These are phyloP conservation scores for Cadophora gregata DNA, from an alignment of 2,329 filamentous ascomycete species.

Conservation along the genomic window DNA sequence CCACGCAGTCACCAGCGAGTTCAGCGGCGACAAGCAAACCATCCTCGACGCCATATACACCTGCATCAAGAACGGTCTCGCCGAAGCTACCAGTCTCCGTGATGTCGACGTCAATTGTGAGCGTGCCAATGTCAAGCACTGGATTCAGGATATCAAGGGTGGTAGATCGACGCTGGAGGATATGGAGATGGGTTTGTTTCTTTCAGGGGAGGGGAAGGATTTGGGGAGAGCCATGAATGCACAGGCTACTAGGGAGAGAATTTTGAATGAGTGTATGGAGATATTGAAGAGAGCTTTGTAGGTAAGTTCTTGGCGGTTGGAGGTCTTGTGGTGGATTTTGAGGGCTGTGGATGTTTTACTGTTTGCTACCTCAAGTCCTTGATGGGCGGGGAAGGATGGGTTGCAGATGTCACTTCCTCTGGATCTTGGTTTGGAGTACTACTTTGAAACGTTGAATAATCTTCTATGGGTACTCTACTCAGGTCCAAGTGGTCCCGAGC, in stretches of 20 bases:
- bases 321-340: background rate
- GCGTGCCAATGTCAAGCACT: background rate
- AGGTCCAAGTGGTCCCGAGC: too few relatives aligned
- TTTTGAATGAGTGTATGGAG: background rate
- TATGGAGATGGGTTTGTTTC: background rate
- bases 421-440: background rate
- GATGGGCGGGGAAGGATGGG: background rate
- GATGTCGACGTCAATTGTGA: background rate
- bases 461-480: too few relatives aligned
- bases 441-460: background rate
- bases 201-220: background rate
- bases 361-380: too few relatives aligned
- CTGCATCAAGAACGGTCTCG: background rate
- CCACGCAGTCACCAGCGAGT: background rate
- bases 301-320: background rate
- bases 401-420: background rate
- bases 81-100: background rate
- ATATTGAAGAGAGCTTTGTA: background rate
- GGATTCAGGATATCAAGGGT: slow-evolving; percentile 1
- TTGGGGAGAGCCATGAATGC: background rate
- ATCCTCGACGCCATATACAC: background rate
- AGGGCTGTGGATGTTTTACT: background rate
- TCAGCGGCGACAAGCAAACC: background rate
- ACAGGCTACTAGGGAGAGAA: background rate
- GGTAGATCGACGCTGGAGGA: background rate